Evolutionary conservation across 768 basidiomycete genomes (phyloP), one percentile per base, ranked within the genome.

Genomic region (Lactifluus echinatus): DNA sequence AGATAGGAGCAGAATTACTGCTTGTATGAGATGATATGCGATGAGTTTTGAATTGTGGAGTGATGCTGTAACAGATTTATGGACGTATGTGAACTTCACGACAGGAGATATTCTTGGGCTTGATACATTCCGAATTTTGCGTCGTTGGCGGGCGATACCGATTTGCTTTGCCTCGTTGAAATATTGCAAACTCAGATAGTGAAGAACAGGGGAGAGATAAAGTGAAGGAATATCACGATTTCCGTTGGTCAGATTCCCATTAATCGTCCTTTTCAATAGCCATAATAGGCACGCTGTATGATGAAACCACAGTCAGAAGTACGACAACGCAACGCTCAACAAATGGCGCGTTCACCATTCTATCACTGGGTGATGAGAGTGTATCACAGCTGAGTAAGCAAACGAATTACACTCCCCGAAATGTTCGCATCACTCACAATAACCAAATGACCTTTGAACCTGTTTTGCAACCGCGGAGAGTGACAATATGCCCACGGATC

Each of bases 361-460:
- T 75, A 65, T 83, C 82, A 63, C 81, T 82, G n/a, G n/a, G n/a
- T n/a, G n/a, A n/a, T n/a, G 59, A 17, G 37, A 26, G 21, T n/a
- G 31, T 8, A n/a, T n/a, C 51, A 23, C 60, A 43, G 23, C 10
- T 56, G 33, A 21, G 28, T 53, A 15, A 57, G 47, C 43, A 31
- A 39, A 37, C 14, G 34, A 24, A 26, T 14, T 12, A 14, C 19
- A 7, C 12, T 33, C 15, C n/a, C 19, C 28, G 14, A 17, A 10
- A 23, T 23, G 11, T n/a, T 43, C 21, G 31, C 10, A 60, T 31
- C 3, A 69, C 78, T 47, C 67, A 80, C 79, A 93, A 93, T 49
- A 93, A 76, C 90, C 90, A 93, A 66, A 92, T 92, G 66, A 92
- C 88, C 67, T 90, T 91, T 1, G 89, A 91, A 26, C 90, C 90